Conservation (phyloP, 192 early-diverging fungal genomes). For the Coemansia sp. region DNA sequence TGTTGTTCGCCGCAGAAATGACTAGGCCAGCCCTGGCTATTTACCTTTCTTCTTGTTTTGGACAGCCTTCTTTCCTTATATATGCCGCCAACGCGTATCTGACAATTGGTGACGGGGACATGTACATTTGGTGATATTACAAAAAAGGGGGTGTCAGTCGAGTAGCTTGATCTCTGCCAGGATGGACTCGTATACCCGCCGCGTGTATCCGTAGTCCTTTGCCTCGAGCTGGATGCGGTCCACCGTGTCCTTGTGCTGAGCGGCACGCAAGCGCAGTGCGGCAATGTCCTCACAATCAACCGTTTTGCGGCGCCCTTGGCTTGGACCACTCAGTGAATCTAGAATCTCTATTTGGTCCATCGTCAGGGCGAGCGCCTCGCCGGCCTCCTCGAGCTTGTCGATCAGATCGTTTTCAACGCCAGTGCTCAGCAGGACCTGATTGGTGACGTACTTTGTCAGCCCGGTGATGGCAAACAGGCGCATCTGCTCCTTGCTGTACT, state of each 20-base stretch:
- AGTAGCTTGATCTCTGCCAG: slow-evolving; percentile 27
- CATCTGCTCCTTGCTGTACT: slow-evolving; percentile 52
- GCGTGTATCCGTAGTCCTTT: slow-evolving; percentile 21
- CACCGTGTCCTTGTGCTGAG: neutral
- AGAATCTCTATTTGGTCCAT: slow-evolving; percentile 23
- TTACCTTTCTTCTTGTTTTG: neutral
- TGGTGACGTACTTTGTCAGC: slow-evolving; percentile 40
- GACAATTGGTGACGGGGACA: no score
- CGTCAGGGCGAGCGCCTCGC: slow-evolving; percentile 6
- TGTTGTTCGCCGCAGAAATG: slow-evolving; percentile 8
- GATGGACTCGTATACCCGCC: slow-evolving; percentile 40
- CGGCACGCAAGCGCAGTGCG: neutral
- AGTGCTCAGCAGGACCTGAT: slow-evolving; percentile 47
- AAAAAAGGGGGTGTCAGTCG: slow-evolving; percentile 1
- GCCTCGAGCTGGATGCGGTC: slow-evolving; percentile 16
- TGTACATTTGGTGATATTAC: neutral
- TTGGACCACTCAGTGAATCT: neutral
- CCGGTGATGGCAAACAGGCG: slow-evolving; percentile 31
- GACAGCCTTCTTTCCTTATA: no score
- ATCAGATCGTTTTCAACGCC: slow-evolving; percentile 49
- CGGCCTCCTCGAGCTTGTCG: slow-evolving; percentile 26
- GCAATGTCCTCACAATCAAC: neutral
- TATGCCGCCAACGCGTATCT: no score
- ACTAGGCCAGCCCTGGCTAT: no score
- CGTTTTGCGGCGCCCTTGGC: neutral